Conservation (phyloP, 441 rosid species). For the Corymbia citriodora region DNA sequence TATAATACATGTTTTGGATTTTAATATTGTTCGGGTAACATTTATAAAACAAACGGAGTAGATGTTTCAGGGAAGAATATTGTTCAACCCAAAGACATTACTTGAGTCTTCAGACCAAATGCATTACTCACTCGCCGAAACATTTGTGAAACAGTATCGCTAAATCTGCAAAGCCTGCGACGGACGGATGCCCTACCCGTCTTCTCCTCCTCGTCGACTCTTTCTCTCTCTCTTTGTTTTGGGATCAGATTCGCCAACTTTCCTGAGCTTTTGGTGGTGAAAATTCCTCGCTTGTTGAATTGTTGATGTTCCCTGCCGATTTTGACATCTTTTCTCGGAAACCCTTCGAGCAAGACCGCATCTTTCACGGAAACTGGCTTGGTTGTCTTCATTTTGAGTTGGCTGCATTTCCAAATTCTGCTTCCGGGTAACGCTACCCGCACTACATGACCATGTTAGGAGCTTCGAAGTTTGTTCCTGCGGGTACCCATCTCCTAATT, state of each 20-base stretch:
- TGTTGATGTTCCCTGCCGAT: not conserved
- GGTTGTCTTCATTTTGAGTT: not conserved
- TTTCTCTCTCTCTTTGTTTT: not conserved
- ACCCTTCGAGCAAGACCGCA: not conserved
- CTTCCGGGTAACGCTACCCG: not conserved
- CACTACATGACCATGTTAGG: not conserved
- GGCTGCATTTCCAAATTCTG: not conserved
- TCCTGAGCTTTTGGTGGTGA: not conserved
- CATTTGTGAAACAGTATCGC: too few species aligned
- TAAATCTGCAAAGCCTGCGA: too few species aligned
- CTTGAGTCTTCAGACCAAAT: too few species aligned
- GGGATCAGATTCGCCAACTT: not conserved
- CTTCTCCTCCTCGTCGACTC: too few species aligned
- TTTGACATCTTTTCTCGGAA: not conserved
- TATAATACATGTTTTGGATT: too few species aligned
- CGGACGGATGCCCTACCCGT: too few species aligned
- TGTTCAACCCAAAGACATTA: too few species aligned
- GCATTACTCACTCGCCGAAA: too few species aligned
- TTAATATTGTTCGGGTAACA: too few species aligned
- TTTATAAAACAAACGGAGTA: too few species aligned
- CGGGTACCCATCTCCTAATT: constrained; percentile 11
- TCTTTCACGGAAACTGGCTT: not conserved
- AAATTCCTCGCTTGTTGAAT: not conserved
- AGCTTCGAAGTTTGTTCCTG: constrained; percentile 20
- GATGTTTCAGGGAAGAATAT: too few species aligned